phyloP scores from a whole-genome alignment of 768 basidiomycete genomes.

The Rickenella mellea region DNA sequence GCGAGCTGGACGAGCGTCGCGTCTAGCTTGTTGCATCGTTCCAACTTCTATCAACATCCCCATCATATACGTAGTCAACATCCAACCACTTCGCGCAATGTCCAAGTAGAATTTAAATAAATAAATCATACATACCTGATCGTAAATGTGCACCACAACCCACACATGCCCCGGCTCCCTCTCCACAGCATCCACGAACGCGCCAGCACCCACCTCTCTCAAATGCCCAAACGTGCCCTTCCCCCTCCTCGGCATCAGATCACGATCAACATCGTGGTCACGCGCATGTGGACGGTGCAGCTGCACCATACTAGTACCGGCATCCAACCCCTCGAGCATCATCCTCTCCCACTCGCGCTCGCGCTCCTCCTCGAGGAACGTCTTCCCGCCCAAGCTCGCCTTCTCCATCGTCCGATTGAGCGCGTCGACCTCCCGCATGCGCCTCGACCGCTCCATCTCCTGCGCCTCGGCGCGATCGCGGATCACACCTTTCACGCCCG shows the following conservation, averaged over 20 bases:
- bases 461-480: conserved; percentile 70
- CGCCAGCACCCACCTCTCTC: conserved; percentile 66
- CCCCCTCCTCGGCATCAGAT: conserved; percentile 37
- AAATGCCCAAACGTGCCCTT: conserved; percentile 67
- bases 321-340: conserved; percentile 27
- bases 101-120: neutral
- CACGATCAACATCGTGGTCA: conserved; percentile 18
- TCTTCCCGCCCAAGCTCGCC: conserved; percentile 48
- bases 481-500: conserved; percentile 85
- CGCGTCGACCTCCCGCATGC: conserved; percentile 41
- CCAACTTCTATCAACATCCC: conserved; percentile 43
- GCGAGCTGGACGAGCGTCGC: conserved; percentile 60
- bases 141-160: conserved; percentile 83
- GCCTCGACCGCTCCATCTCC: conserved; percentile 40
- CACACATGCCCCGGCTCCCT: conserved; percentile 57
- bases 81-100: conserved; percentile 1
- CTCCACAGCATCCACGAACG: conserved; percentile 70
- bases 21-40: conserved; percentile 66
- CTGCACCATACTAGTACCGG: conserved; percentile 2
- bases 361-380: conserved; percentile 69
- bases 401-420: conserved; percentile 54
- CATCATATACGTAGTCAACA: neutral
- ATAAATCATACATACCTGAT: conserved; percentile 44
- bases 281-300: conserved; percentile 16
- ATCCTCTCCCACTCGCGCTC: conserved; percentile 37